Evolutionary conservation across 2,329 filamentous ascomycete species (phyloP), one percentile per base, ranked within the genome.

Genomic region (Fusarium burgessii): DNA sequence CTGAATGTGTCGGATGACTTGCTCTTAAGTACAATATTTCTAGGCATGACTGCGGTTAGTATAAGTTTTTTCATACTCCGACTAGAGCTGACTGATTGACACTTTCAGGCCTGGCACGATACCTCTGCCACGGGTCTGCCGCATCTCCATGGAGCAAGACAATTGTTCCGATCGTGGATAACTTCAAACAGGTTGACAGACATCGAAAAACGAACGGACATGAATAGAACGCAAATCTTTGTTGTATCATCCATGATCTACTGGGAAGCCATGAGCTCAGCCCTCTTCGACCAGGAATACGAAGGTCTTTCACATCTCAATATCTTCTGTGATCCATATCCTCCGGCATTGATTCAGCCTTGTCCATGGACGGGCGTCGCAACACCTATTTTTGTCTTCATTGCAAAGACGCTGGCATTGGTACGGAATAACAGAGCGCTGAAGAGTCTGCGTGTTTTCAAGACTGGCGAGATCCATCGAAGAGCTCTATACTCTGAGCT

Each of bases 1-100:
- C 15, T 41, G 2, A 17, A 27, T 5, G 70, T 72, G 6, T 60
- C 61, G 4, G 64, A 68, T 7, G 68, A 71, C 9, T 41, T 72
- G 7, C n/a, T 72, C 7, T 36, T 72, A 7, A 51, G 54, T 7
- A 59, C 57, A 17, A 63, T 71, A 13, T 27, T 72, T 6, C 23
- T 72, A 3, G 68, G 68, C 11, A 72, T 71, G 68, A 71, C 68
- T 11, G 64, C 68, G 17, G 70, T 71, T 32, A 6, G 60, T 14
- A n/a, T 14, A 5, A 8, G 1, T 5, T 3, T 8, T 18, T 32
- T 0, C 38, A 7, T 20, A 2, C 2, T 8, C 11, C 3, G 3
- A 11, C 5, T 1, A 9, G 3, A 5, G 5, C 52, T 18, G 4
- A 18, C 32, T 4, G 5, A 7, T 23, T 10, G 11, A 23, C 14